Percentiles rank a stretch among this genome's conserved stretches.
These are phyloP conservation scores for Trichoderma harzianum DNA, from an alignment of 2,329 filamentous ascomycete genomes.

Conservation along the genomic window DNA sequence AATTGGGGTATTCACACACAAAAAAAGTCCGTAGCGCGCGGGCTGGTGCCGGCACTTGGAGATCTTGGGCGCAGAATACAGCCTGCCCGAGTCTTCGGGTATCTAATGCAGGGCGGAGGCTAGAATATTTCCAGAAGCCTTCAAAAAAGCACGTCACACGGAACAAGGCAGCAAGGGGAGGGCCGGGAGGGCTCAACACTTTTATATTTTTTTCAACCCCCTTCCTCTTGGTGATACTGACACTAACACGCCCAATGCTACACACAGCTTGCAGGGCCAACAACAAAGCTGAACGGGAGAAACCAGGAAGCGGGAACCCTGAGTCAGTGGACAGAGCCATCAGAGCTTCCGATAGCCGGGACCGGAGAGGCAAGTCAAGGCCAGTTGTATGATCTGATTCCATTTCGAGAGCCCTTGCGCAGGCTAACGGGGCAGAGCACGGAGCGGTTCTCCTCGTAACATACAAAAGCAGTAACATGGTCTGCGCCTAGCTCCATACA, in stretches of 20 bases:
- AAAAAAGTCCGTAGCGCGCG: neutral
- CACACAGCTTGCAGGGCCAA: neutral
- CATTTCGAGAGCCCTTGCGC: neutral
- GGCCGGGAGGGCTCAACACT: neutral
- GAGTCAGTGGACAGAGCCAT: neutral
- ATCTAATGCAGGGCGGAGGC: neutral
- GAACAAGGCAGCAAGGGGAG: neutral
- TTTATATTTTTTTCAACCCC: neutral
- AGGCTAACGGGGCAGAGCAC: neutral
- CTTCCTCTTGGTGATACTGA: neutral
- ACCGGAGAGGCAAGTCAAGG: neutral
- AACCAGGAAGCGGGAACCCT: neutral
- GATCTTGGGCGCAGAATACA: neutral
- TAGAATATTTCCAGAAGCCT: constrained; percentile 11
- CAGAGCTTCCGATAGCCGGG: constrained; percentile 6
- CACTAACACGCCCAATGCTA: constrained; percentile 2
- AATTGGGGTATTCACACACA: neutral
- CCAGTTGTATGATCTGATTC: neutral
- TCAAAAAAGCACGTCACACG: neutral
- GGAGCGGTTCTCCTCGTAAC: neutral
- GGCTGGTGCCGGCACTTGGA: constrained; percentile 2
- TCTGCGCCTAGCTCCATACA: neutral
- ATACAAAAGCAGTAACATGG: constrained; percentile 9
- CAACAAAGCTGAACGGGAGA: neutral
- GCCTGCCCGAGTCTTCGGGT: neutral